Percentiles rank a stretch among this genome's conserved stretches.
phyloP scores from a whole-genome alignment of 2,329 filamentous ascomycete genomes.

The Alternaria novae-zelandiae region DNA sequence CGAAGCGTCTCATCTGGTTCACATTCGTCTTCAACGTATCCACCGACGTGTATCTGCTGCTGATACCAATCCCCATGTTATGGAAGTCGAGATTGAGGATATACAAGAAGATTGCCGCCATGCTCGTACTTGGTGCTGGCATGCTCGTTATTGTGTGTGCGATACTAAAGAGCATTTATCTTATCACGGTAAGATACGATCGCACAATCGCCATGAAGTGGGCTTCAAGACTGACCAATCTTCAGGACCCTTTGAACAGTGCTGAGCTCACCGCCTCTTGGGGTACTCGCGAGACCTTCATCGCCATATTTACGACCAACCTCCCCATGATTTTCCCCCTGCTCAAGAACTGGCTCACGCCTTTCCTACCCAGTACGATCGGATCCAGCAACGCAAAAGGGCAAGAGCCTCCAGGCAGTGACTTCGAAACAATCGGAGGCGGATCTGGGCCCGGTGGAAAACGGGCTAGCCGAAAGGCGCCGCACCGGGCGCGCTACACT shows the following conservation, averaged over 20 bases:
- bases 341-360: not conserved
- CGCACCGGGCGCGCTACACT: not conserved
- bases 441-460: not conserved
- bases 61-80: slow-evolving; percentile 62
- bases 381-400: not conserved
- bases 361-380: not conserved
- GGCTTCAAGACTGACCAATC: not conserved
- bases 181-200: not conserved
- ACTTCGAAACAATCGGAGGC: not conserved
- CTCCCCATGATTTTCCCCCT: slow-evolving; percentile 12
- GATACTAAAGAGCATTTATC: slow-evolving; percentile 58
- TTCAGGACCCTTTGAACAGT: not conserved
- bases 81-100: slow-evolving; percentile 58
- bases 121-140: slow-evolving; percentile 63
- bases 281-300: slow-evolving; percentile 56
- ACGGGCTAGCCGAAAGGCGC: not conserved
- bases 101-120: slow-evolving; percentile 60
- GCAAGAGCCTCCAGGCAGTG: not conserved
- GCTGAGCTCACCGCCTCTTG: slow-evolving; percentile 47
- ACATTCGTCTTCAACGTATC: not conserved
- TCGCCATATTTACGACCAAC: slow-evolving; percentile 55
- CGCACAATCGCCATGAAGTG: rapidly evolving
- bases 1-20: slow-evolving; percentile 4
- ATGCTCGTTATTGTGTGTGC: slow-evolving; percentile 64
- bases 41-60: slow-evolving; percentile 62